phyloP scores from a whole-genome alignment of 2,329 filamentous ascomycete species.

The Verticillium tricorpus region DNA sequence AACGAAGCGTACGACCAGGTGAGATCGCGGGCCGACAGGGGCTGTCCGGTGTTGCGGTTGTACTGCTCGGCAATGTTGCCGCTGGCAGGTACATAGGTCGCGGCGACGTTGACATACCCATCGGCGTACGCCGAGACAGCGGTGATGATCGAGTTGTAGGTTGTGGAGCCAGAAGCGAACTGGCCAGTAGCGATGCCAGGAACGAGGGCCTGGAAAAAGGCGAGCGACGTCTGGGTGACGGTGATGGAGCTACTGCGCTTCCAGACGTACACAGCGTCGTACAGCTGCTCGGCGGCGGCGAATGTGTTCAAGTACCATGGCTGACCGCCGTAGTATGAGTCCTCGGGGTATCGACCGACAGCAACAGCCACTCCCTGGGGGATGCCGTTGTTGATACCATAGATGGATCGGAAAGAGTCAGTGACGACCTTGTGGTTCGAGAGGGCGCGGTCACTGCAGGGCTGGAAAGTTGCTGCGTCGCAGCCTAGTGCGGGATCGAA shows the following conservation, averaged over 20 bases:
- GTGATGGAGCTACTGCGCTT: slow-evolving; percentile 56
- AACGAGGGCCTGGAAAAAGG: slow-evolving; percentile 67
- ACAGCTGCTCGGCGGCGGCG: slow-evolving; percentile 75
- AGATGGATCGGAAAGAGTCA: slow-evolving; percentile 69
- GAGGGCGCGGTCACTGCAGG: slow-evolving; percentile 64
- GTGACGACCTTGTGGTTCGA: slow-evolving; percentile 73
- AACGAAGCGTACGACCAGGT: slow-evolving; percentile 74
- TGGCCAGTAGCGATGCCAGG: slow-evolving; percentile 56
- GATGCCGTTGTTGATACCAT: slow-evolving; percentile 64
- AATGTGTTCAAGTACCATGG: slow-evolving; percentile 78
- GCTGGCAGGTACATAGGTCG: slow-evolving; percentile 55
- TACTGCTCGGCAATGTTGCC: slow-evolving; percentile 69
- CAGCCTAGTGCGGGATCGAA: slow-evolving; percentile 66
- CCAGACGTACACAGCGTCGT: slow-evolving; percentile 72
- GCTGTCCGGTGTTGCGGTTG: slow-evolving; percentile 44
- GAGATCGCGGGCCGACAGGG: slow-evolving; percentile 60
- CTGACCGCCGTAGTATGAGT: slow-evolving; percentile 72
- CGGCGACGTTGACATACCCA: slow-evolving; percentile 57
- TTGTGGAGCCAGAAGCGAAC: slow-evolving; percentile 44
- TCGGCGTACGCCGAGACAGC: slow-evolving; percentile 56
- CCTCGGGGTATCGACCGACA: slow-evolving; percentile 66
- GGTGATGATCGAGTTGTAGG: slow-evolving; percentile 50
- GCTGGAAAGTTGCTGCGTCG: slow-evolving; percentile 70
- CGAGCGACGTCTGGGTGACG: slow-evolving; percentile 59
- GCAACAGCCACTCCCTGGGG: slow-evolving; percentile 54